Conservation (phyloP, 441 rosid genomes). For the Omphalea diandra region DNA sequence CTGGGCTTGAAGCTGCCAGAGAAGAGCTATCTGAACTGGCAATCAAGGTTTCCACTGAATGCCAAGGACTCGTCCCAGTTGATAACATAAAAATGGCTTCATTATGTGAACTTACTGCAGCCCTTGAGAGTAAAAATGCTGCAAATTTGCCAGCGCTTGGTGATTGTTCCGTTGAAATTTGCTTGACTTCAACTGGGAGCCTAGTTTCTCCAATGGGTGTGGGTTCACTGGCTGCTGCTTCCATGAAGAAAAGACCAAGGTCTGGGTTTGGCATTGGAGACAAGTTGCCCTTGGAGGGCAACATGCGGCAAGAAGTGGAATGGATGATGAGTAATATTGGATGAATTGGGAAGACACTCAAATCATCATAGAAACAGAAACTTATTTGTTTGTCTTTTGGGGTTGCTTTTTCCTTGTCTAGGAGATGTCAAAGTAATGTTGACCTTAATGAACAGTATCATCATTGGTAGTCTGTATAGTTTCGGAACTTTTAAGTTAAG, state of each 20-base stretch:
- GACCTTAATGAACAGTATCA: constrained; percentile 29
- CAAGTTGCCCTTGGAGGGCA: constrained; percentile 43
- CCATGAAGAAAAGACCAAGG: constrained; percentile 65
- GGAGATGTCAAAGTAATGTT: constrained; percentile 22
- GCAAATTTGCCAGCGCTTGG: constrained; percentile 44
- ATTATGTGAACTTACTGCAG: constrained; percentile 64
- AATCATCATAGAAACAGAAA: constrained; percentile 38
- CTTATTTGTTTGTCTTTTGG: constrained; percentile 27
- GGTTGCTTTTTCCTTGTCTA: constrained; percentile 14
- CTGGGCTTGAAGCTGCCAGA: constrained; percentile 75
- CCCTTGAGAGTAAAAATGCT: constrained; percentile 43
- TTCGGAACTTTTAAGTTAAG: constrained; percentile 28
- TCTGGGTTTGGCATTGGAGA: constrained; percentile 51
- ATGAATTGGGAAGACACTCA: constrained; percentile 27
- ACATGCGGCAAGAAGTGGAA: constrained; percentile 56
- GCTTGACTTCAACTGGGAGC: constrained; percentile 65
- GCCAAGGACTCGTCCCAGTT: constrained; percentile 45
- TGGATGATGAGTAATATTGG: constrained; percentile 75
- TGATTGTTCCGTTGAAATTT: constrained; percentile 72
- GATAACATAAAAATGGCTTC: constrained; percentile 49
- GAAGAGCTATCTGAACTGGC: constrained; percentile 88
- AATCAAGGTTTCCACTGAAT: constrained; percentile 60
- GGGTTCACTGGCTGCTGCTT: constrained; percentile 42
- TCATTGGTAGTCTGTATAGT: constrained; percentile 42
- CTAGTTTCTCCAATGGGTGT: constrained; percentile 47